Conservation (phyloP, 148 eudicot genomes). For the Persicaria tinctoria region DNA sequence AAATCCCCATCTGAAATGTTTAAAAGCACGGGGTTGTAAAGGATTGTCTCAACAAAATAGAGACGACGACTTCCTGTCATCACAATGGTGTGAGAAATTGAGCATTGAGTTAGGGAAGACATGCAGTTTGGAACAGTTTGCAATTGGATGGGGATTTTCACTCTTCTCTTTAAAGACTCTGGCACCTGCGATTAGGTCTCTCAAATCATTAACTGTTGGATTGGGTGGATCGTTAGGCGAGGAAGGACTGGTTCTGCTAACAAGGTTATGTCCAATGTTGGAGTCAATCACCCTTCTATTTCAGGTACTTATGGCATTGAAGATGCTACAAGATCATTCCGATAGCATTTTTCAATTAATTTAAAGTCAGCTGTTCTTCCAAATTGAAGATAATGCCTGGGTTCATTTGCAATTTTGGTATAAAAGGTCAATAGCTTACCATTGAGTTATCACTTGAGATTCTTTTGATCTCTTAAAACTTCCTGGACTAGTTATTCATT, state of each 20-base stretch:
- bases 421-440: background rate
- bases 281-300: conserved; percentile 62
- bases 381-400: background rate
- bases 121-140: conserved; percentile 59
- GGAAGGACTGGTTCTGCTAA: conserved; percentile 50
- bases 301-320: conserved; percentile 42
- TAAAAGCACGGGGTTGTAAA: conserved; percentile 62
- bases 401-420: background rate
- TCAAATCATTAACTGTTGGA: conserved; percentile 56
- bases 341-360: background rate
- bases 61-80: conserved; percentile 14
- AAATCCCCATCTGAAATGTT: conserved; percentile 48
- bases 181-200: conserved; percentile 40
- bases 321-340: background rate
- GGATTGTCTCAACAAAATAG: conserved; percentile 27
- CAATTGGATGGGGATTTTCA: conserved; percentile 88
- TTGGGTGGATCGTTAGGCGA: conserved; percentile 74
- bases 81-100: conserved; percentile 26
- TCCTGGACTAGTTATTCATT: background rate
- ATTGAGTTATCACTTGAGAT: background rate
- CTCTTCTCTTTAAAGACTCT: conserved; percentile 36
- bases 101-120: conserved; percentile 37
- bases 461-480: background rate
- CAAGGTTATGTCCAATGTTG: conserved; percentile 48
- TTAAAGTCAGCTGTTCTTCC: background rate